Conservation (phyloP, 1,284 basidiomycete species). For the Phellinidium pouzarii region DNA sequence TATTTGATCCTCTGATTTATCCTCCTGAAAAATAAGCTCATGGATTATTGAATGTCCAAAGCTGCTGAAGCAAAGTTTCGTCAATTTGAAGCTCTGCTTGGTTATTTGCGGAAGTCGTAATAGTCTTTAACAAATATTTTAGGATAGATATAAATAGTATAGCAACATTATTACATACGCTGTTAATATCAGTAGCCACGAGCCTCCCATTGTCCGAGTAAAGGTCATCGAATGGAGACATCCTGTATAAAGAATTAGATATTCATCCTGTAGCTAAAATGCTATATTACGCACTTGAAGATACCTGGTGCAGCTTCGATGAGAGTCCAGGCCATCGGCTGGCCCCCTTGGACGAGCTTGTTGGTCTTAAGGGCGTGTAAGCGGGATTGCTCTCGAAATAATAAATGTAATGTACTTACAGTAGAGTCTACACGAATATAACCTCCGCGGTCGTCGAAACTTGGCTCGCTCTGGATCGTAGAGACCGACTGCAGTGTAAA, state of each 20-base stretch:
- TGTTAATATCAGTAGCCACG: constrained; percentile 12
- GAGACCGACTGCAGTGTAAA: constrained; percentile 13
- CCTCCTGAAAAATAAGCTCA: too few relatives aligned
- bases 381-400: background rate
- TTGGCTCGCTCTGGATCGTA: background rate
- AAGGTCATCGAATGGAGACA: constrained; percentile 10
- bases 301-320: constrained; percentile 4
- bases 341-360: constrained; percentile 9
- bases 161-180: constrained; percentile 1
- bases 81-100: background rate
- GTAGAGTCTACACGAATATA: constrained; percentile 9
- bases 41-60: background rate
- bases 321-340: constrained; percentile 10
- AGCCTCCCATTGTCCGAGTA: constrained; percentile 6
- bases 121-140: background rate
- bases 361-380: constrained; percentile 6
- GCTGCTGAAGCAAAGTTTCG: background rate
- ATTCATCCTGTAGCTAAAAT: constrained; percentile 6
- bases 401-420: background rate
- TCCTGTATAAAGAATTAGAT: background rate
- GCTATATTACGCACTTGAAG: constrained; percentile 7
- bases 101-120: background rate
- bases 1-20: too few relatives aligned
- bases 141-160: background rate
- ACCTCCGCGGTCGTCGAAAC: constrained; percentile 6